phyloP scores from a whole-genome alignment of 108 stramenopile species.

The Cyclostephanos invisitatus region DNA sequence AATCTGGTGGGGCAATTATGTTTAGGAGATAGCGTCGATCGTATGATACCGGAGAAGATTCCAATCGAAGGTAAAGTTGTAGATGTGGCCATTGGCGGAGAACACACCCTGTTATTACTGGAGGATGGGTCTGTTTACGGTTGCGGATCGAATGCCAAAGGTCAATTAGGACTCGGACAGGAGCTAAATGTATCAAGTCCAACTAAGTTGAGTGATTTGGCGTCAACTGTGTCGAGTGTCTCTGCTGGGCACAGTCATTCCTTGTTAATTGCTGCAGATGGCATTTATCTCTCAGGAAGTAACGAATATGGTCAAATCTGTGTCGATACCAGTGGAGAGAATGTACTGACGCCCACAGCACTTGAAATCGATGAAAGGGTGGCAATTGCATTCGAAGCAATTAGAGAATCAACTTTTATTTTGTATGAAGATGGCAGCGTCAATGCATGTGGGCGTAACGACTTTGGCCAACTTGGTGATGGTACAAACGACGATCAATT shows the following conservation, averaged over 20 bases:
- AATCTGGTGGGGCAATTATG: constrained; percentile 39
- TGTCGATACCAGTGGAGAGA: constrained; percentile 17
- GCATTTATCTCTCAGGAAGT: constrained; percentile 45
- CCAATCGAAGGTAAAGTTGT: constrained; percentile 29
- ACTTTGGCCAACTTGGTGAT: constrained; percentile 41
- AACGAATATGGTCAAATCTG: constrained; percentile 50
- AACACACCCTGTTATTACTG: constrained; percentile 47
- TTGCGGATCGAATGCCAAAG: constrained; percentile 47
- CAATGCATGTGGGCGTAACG: constrained; percentile 47
- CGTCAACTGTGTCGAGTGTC: constrained; percentile 20
- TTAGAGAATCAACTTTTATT: constrained; percentile 30
- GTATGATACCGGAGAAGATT: constrained; percentile 27
- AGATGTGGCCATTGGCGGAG: constrained; percentile 45
- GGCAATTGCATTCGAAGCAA: constrained; percentile 19
- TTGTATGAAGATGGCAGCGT: constrained; percentile 36
- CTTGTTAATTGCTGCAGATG: constrained; percentile 27
- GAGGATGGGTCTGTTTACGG: constrained; percentile 43
- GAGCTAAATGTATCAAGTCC: constrained; percentile 5
- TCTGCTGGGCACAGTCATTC: constrained; percentile 47
- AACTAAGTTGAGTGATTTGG: constrained; percentile 4
- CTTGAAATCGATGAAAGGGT: constrained; percentile 14
- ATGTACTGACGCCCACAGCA: constrained; percentile 9
- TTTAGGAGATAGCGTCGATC: constrained; percentile 28
- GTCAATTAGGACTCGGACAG: constrained; percentile 49
- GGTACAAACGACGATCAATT: constrained; percentile 24